phyloP scores from a whole-genome alignment of 2,329 filamentous ascomycete species.

The Magnaporthiopsis incrustans region DNA sequence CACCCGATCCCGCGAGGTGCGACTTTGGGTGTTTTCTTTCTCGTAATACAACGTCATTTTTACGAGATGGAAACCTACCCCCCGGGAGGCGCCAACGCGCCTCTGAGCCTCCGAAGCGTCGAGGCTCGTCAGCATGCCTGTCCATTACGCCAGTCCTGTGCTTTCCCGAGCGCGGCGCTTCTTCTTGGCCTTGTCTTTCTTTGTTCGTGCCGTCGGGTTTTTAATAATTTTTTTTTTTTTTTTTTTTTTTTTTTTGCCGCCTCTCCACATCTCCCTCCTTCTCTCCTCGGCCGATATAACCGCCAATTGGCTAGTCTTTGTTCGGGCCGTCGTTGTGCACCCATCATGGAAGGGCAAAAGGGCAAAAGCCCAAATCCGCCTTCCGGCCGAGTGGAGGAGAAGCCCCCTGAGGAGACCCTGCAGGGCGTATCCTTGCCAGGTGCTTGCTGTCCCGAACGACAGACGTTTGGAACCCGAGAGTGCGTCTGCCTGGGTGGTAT shows the following conservation, averaged over 20 bases:
- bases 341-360: neutral
- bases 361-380: neutral
- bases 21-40: neutral
- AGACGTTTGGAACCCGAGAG: no score
- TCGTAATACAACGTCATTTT: constrained; percentile 6
- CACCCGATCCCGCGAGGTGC: neutral
- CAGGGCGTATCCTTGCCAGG: no score
- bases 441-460: no score
- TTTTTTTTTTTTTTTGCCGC: neutral
- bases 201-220: neutral
- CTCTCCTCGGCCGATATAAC: neutral
- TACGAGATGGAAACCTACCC: constrained; percentile 3
- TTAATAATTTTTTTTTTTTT: neutral
- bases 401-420: no score
- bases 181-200: neutral
- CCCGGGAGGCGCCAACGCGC: neutral
- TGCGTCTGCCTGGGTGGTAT: no score
- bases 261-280: neutral
- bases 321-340: neutral
- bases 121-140: no score
- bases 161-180: neutral
- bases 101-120: no score
- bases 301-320: neutral
- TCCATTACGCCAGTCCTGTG: neutral
- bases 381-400: neutral